These are phyloP conservation scores for Evernia prunastri DNA, from an alignment of 495 filamentous ascomycete genomes.

Conservation along the genomic window DNA sequence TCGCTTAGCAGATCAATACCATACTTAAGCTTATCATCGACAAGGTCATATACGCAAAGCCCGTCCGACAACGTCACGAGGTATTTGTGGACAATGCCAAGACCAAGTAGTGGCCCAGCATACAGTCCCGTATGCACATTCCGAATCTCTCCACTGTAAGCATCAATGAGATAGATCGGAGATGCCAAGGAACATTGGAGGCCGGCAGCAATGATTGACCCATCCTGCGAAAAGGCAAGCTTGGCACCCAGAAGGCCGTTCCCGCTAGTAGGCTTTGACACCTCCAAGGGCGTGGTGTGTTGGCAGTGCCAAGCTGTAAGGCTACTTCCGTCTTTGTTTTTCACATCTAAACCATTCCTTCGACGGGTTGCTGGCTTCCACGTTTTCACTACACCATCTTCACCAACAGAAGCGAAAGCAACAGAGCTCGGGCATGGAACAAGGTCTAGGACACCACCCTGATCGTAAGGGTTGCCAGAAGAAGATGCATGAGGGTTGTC, in stretches of 20 bases:
- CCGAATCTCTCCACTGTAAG: constrained; percentile 43
- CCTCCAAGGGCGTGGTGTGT: constrained; percentile 48
- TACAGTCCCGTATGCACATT: constrained; percentile 51
- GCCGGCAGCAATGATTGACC: constrained; percentile 69
- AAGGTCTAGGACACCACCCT: constrained; percentile 62
- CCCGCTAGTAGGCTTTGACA: constrained; percentile 34
- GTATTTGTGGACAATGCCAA: constrained; percentile 54
- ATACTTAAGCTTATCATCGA: constrained; percentile 50
- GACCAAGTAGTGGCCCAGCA: constrained; percentile 43
- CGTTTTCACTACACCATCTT: constrained; percentile 66
- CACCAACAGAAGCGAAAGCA: constrained; percentile 77
- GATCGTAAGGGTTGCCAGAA: constrained; percentile 37
- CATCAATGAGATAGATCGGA: constrained; percentile 26
- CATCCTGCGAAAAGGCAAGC: constrained; percentile 76
- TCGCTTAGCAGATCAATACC: constrained; percentile 38
- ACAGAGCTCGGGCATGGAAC: constrained; percentile 55
- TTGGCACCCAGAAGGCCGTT: constrained; percentile 30
- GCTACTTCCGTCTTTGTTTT: constrained; percentile 43
- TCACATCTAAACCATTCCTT: constrained; percentile 55
- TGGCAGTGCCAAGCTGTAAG: constrained; percentile 70
- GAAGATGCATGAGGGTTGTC: constrained; percentile 62
- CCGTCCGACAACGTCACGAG: constrained; percentile 58
- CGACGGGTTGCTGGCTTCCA: constrained; percentile 66
- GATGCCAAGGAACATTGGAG: constrained; percentile 35
- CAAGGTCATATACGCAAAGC: constrained; percentile 60